Evolutionary conservation across 257 asterid genomes (phyloP), one percentile per base, ranked within the genome.

Genomic region (Solanum clarkiae): DNA sequence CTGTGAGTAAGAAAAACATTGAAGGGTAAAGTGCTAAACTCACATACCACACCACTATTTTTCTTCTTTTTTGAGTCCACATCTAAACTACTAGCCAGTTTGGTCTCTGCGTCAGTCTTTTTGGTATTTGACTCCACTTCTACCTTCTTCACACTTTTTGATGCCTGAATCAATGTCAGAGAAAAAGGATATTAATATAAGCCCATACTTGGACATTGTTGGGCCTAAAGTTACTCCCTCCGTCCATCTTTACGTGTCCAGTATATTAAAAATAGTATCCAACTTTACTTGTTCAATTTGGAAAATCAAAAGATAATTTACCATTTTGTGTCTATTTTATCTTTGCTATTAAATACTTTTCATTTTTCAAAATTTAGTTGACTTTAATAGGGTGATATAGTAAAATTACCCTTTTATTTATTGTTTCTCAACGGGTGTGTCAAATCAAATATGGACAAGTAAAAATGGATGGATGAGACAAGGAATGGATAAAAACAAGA

Each of bases 71-170:
- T 92, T 72, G 88, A 84, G 84, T 81, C 91, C 32, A 81, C 88
- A 83, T 83, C 91, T n/a, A 86, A 79, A 88, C 68, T 86, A 62
- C 70, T 84, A 68, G 86, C 82, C 68, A 85, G 92, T 87, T 92
- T 94, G 42, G 89, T 85, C 85, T 89, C 94, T 81, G 84, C 87
- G 55, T 80, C 93, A n/a, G 86, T 22, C 86, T 92, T 94, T 88
- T 92, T 94, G 42, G 86, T 81, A 79, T 84, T 90, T 80, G 93
- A 84, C 79, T 92, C 97, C 26, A 45, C 53, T 83, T 93, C 97
- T 40, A 62, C 93, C 91, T 92, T 91, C 90, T 90, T 92, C 63
- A 86, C 56, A 63, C 86, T 32, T 89, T 91, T 91, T 60, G 77
- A 68, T 62, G 85, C 92, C 97, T 93, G 85, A n/a, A 69, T 60